Evolutionary conservation across 164 flowering plant species (phyloP).

Genomic region (Tinospora cordifolia): DNA sequence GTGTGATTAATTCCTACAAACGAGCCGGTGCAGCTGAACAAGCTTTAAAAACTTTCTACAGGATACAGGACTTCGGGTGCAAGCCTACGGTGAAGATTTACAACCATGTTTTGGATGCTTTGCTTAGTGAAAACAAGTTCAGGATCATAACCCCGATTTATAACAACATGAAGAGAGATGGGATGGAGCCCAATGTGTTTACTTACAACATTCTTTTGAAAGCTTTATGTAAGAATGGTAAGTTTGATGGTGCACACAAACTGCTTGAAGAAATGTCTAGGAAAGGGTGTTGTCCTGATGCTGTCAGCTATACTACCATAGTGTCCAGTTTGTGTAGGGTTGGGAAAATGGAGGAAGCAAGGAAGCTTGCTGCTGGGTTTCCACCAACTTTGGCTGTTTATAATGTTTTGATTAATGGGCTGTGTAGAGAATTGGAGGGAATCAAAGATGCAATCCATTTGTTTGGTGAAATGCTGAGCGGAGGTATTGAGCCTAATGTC

Average conservation of each 20-base stretch:
- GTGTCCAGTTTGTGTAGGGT: slow-evolving; percentile 57
- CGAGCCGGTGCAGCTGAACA: slow-evolving; percentile 47
- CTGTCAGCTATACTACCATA: slow-evolving; percentile 67
- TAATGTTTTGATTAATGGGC: slow-evolving; percentile 61
- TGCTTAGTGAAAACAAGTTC: slow-evolving; percentile 63
- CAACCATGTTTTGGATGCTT: slow-evolving; percentile 67
- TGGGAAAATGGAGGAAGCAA: slow-evolving; percentile 62
- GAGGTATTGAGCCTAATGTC: slow-evolving; percentile 54
- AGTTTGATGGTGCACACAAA: slow-evolving; percentile 55
- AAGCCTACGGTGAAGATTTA: slow-evolving; percentile 66
- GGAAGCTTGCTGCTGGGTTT: slow-evolving; percentile 38
- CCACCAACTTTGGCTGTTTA: slow-evolving; percentile 52
- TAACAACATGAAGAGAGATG: slow-evolving; percentile 70
- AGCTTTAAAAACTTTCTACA: slow-evolving; percentile 65
- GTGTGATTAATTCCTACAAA: slow-evolving; percentile 45
- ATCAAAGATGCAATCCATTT: slow-evolving; percentile 43
- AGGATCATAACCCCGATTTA: slow-evolving; percentile 58
- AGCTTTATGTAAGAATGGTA: slow-evolving; percentile 71
- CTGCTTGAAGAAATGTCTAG: slow-evolving; percentile 68
- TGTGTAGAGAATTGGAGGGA: slow-evolving; percentile 37
- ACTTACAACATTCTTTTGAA: slow-evolving; percentile 80
- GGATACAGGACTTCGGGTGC: slow-evolving; percentile 66
- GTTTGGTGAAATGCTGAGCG: slow-evolving; percentile 45
- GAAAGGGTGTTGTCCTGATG: slow-evolving; percentile 67
- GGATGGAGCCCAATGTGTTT: slow-evolving; percentile 63